Conservation (phyloP, 2,329 filamentous ascomycete genomes). For the Hymenoscyphus scutula region DNA sequence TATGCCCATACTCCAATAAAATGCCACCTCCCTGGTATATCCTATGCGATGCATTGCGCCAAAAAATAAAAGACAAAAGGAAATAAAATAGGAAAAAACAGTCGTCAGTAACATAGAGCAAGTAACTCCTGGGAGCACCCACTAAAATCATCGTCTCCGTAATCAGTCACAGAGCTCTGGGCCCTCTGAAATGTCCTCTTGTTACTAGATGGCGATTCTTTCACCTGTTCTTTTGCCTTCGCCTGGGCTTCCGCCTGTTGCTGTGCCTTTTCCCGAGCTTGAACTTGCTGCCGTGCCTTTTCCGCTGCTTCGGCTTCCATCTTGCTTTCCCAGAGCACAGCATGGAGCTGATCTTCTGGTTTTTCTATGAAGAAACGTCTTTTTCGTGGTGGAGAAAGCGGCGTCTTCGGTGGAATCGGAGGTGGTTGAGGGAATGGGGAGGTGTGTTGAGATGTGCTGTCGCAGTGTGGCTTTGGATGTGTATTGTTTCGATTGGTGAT, state of each 20-base stretch:
- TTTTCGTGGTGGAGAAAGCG: constrained; percentile 9
- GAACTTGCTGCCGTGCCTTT: neutral
- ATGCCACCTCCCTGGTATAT: neutral
- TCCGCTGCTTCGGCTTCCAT: constrained; percentile 8
- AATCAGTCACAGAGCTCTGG: constrained; percentile 28
- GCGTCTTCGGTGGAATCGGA: constrained; percentile 6
- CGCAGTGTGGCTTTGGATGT: neutral
- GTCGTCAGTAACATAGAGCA: constrained; percentile 13
- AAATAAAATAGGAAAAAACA: neutral
- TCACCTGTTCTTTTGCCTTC: neutral
- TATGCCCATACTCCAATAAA: neutral
- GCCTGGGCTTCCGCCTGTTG: neutral
- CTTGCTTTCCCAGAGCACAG: constrained; percentile 29
- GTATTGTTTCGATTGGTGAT: neutral
- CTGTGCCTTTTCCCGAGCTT: neutral
- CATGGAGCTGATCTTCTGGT: constrained; percentile 29
- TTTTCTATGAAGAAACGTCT: constrained; percentile 33
- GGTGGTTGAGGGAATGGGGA: neutral
- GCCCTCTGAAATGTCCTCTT: constrained; percentile 6
- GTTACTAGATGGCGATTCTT: neutral
- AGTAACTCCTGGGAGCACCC: constrained; percentile 28
- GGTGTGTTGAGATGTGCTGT: constrained; percentile 2
- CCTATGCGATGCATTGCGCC: neutral
- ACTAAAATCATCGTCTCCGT: constrained; percentile 34
- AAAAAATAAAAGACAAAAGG: neutral